Conservation (phyloP, 1,139 yeast species). For the Maudiozyma humilis region DNA sequence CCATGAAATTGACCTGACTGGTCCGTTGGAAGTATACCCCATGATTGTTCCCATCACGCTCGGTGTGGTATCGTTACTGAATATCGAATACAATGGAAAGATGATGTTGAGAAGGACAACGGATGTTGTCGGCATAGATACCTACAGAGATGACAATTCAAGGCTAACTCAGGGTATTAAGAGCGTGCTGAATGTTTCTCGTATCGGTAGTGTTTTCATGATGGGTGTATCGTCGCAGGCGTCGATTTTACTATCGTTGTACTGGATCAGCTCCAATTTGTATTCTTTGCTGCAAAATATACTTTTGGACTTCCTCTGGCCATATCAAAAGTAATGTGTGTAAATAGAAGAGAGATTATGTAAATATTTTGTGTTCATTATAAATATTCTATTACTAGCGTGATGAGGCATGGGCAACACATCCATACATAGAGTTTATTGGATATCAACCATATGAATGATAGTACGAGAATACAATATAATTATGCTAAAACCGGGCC, state of each 20-base stretch:
- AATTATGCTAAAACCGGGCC: background rate
- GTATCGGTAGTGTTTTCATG: constrained; percentile 69
- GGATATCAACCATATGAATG: too few species aligned
- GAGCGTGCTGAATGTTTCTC: constrained; percentile 50
- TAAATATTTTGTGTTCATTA: background rate
- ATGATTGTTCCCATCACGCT: constrained; percentile 55
- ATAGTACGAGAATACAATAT: too few species aligned
- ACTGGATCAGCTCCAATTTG: constrained; percentile 80
- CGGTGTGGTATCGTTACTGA: constrained; percentile 63
- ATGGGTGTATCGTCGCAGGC: constrained; percentile 84
- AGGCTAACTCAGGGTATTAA: constrained; percentile 31
- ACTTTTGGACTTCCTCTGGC: constrained; percentile 58
- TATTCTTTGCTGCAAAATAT: constrained; percentile 71
- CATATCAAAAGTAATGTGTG: constrained; percentile 29
- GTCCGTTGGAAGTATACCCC: constrained; percentile 25
- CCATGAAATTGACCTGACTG: constrained; percentile 32
- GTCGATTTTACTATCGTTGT: constrained; percentile 68
- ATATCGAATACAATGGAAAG: constrained; percentile 69
- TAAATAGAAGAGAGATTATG: background rate
- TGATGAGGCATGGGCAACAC: background rate
- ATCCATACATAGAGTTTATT: too few species aligned
- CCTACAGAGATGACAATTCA: constrained; percentile 19
- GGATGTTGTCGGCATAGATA: constrained; percentile 24
- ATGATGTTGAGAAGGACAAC: constrained; percentile 40
- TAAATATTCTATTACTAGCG: too few species aligned